Percentiles rank a stretch among this genome's conserved stretches.
These are phyloP conservation scores for Austroboletus festivus DNA, from an alignment of 768 basidiomycete genomes.

Conservation along the genomic window DNA sequence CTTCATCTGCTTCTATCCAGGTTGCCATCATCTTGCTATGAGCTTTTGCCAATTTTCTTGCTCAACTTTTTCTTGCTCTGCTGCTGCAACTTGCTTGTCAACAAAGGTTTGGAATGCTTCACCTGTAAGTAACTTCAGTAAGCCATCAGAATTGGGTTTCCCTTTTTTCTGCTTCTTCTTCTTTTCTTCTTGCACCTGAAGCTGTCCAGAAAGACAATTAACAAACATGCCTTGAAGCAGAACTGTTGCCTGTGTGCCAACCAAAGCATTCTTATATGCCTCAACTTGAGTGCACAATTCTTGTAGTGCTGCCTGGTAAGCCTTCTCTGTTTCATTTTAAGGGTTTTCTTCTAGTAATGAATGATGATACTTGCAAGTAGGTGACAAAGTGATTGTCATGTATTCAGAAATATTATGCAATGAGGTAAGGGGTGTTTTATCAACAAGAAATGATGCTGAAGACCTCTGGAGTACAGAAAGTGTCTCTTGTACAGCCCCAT, in stretches of 20 bases:
- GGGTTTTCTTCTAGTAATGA: constrained; percentile 1
- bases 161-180: constrained; percentile 9
- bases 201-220: constrained; percentile 9
- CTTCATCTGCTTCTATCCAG: constrained; percentile 20
- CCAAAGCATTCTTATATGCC: constrained; percentile 5
- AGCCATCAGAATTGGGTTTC: constrained; percentile 15
- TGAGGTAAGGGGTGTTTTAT: not conserved
- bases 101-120: constrained; percentile 10
- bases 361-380: not conserved
- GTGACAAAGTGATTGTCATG: not conserved
- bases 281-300: not conserved
- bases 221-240: constrained; percentile 16
- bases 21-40: constrained; percentile 3
- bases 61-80: not conserved
- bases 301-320: not conserved
- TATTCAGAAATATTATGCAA: not conserved
- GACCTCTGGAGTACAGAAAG: too few species aligned
- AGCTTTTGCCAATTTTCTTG: too few species aligned
- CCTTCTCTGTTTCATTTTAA: not conserved
- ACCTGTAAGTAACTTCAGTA: constrained; percentile 19
- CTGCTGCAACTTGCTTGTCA: constrained; percentile 1
- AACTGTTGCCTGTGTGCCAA: constrained; percentile 11
- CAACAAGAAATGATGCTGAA: constrained; percentile 3
- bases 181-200: constrained; percentile 17
- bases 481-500: too few species aligned